These are phyloP conservation scores for Cladosporium phlei DNA, from an alignment of 2,329 filamentous ascomycete genomes.

Conservation along the genomic window DNA sequence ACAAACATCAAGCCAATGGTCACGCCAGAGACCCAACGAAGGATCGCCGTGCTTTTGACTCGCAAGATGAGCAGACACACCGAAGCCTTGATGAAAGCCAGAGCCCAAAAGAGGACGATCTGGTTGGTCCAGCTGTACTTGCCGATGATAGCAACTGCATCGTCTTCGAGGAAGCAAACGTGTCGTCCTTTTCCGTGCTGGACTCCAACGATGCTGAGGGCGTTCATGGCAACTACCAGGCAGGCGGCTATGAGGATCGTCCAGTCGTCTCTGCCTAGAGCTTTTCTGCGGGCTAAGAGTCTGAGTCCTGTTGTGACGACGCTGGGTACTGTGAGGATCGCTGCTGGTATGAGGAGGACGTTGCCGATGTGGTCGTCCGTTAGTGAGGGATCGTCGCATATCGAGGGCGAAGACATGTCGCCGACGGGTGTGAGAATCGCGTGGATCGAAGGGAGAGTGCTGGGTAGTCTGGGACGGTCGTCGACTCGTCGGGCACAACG, in stretches of 20 bases:
- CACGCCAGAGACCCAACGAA: conserved; percentile 30
- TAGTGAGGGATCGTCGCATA: no score
- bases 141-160: conserved; percentile 34
- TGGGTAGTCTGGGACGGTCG: no score
- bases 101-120: conserved; percentile 39
- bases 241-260: conserved; percentile 31
- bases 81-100: conserved; percentile 40
- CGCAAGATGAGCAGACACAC: conserved; percentile 41
- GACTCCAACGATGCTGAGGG: conserved; percentile 33
- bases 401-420: not conserved
- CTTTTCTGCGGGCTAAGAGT: conserved; percentile 6
- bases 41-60: conserved; percentile 34
- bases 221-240: conserved; percentile 31
- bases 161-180: conserved; percentile 31
- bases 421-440: no score
- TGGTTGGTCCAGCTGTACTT: conserved; percentile 37
- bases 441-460: no score
- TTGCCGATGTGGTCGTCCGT: not conserved
- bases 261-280: conserved; percentile 32
- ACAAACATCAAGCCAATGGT: conserved; percentile 23
- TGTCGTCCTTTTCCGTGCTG: conserved; percentile 39
- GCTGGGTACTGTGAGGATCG: not conserved
- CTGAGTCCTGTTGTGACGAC: not conserved
- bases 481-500: no score
- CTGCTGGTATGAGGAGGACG: conserved; percentile 1